A percentile compares a stretch with the other conserved stretches of the same genome.
phyloP scores from a whole-genome alignment of 2,329 filamentous ascomycete genomes.

The Tolypocladium inflatum region DNA sequence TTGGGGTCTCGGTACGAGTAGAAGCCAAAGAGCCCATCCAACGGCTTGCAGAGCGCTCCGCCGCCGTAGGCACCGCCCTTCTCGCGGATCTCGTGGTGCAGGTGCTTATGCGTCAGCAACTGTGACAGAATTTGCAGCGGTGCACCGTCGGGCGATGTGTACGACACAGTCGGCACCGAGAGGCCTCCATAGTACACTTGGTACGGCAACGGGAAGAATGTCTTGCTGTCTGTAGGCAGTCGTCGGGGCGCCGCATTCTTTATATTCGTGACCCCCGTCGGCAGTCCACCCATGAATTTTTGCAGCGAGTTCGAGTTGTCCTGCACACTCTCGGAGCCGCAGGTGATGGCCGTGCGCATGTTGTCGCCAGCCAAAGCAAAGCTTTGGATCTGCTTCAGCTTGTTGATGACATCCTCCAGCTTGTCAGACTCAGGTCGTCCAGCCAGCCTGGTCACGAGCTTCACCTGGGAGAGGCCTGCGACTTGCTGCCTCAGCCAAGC shows the following conservation, averaged over 20 bases:
- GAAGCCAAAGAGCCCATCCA: constrained; percentile 85
- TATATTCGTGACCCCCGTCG: constrained; percentile 27
- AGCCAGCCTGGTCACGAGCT: constrained; percentile 71
- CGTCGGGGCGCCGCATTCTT: constrained; percentile 17
- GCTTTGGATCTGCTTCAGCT: constrained; percentile 76
- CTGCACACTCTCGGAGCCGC: constrained; percentile 61
- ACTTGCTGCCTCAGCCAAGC: constrained; percentile 73
- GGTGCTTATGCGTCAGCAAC: constrained; percentile 88
- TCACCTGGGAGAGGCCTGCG: constrained; percentile 83
- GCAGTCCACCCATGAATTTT: constrained; percentile 50
- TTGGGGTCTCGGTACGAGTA: constrained; percentile 97
- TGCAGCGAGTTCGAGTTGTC: constrained; percentile 63
- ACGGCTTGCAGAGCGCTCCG: constrained; percentile 69
- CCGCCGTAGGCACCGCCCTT: constrained; percentile 96
- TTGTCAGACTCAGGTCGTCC: constrained; percentile 60
- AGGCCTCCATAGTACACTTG: constrained; percentile 93
- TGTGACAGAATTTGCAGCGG: constrained; percentile 83
- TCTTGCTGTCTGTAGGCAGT: constrained; percentile 50
- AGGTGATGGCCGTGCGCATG: constrained; percentile 77
- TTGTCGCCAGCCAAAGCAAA: constrained; percentile 61
- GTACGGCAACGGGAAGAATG: constrained; percentile 90
- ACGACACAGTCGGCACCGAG: constrained; percentile 74
- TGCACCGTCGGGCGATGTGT: constrained; percentile 64
- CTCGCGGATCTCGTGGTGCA: constrained; percentile 95
- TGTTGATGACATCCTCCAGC: constrained; percentile 65